These are phyloP conservation scores for Eucalyptus brandiana DNA, from an alignment of 345 rosid species.

Conservation along the genomic window DNA sequence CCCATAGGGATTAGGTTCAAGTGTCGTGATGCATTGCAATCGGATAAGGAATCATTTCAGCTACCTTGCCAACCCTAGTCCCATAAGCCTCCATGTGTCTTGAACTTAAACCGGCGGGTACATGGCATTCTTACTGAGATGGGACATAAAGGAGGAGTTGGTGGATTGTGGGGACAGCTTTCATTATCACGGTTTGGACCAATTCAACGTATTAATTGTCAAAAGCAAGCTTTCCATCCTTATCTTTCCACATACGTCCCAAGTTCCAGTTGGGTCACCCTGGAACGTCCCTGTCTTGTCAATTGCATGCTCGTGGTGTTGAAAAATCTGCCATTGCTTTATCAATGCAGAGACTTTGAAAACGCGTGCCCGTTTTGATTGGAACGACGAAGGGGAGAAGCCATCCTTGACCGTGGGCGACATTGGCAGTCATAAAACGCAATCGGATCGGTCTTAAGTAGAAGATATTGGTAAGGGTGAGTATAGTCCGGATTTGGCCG, in stretches of 20 bases:
- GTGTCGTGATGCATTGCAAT: background rate
- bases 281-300: background rate
- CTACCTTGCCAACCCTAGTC: background rate
- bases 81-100: background rate
- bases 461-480: background rate
- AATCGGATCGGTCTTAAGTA: background rate
- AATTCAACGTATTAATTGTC: background rate
- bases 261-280: background rate
- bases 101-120: background rate
- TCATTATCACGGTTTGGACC: background rate
- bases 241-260: background rate
- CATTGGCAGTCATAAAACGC: background rate
- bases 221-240: background rate
- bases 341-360: background rate
- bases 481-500: fast-evolving
- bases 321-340: background rate
- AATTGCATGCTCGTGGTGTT: background rate
- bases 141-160: background rate
- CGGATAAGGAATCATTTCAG: background rate
- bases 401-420: background rate
- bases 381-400: background rate
- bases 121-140: background rate
- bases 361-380: background rate
- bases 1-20: background rate
- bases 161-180: background rate